Base-by-base conservation (phyloP, 2,329 filamentous ascomycete species). In the Pseudopithomyces maydicus region DNA sequence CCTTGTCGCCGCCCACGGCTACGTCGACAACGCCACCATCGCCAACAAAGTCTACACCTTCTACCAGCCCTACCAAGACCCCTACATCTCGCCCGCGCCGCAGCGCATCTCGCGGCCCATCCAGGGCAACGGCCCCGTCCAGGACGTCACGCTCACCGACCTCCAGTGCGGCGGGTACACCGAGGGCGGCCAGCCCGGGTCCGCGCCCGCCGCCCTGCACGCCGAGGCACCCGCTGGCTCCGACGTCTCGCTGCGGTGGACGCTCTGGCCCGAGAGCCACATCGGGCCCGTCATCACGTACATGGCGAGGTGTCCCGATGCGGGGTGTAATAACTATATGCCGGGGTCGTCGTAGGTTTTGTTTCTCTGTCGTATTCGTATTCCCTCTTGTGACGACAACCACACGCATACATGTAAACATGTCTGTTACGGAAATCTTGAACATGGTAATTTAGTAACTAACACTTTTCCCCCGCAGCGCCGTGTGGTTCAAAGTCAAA, bases 401-500 rank as follows among this genome's bases (percentile, higher is more conserved):
- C n/a, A n/a, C n/a, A n/a, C n/a, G 26, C 8, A 29, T 5, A 29
- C 15, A n/a, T 6, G 2, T 50, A 17, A 10, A 23, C 36, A n/a
- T 15, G n/a, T n/a, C n/a, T n/a, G n/a, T n/a, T n/a, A n/a, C n/a
- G n/a, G n/a, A n/a, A n/a, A n/a, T n/a, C n/a, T n/a, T n/a, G n/a
- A n/a, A n/a, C n/a, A n/a, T n/a, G n/a, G n/a, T n/a, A n/a, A n/a
- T n/a, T n/a, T n/a, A n/a, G n/a, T n/a, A 42, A 62, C 63, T 64
- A 57, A 63, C 32, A 5, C 10, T 32, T 20, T 36, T 68, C 59
- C 36, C 68, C 59, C 7, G 5, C 12, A 11, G 70, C 26, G 78
- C 81, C 23, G 82, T 84, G n/a, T 84, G 82, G 81, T 85, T 85
- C 77, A 84, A 85, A 72, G 66, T 85, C 57, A 77, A 81, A 54